Conservation (phyloP, 805 yeast genomes). For the Grigorovia transvaalensis region DNA sequence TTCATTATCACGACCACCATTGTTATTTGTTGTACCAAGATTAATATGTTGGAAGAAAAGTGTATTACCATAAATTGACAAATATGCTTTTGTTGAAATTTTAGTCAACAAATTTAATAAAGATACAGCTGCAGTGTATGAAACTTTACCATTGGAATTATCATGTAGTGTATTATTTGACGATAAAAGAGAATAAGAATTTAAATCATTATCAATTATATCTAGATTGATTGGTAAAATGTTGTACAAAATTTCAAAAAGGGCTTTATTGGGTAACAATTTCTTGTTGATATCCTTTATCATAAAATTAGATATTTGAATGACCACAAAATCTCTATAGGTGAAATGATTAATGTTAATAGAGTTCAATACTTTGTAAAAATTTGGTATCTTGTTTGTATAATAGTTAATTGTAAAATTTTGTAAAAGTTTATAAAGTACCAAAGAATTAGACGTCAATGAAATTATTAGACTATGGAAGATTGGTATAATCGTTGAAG, state of each 20-base stretch:
- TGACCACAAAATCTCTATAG: slow-evolving; percentile 52
- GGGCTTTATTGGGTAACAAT: slow-evolving; percentile 30
- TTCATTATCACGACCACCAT: not conserved
- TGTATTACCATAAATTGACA: slow-evolving; percentile 14
- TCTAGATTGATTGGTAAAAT: slow-evolving; percentile 36
- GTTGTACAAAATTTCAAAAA: slow-evolving; percentile 54
- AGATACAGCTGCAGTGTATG: slow-evolving; percentile 42
- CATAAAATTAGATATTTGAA: slow-evolving; percentile 40
- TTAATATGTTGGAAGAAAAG: not conserved
- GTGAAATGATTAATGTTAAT: slow-evolving; percentile 34
- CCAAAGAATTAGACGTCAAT: slow-evolving; percentile 33
- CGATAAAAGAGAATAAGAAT: slow-evolving; percentile 18
- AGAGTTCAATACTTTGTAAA: slow-evolving; percentile 34
- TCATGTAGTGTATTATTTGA: slow-evolving; percentile 16
- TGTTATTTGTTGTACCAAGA: not conserved
- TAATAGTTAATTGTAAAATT: slow-evolving; percentile 37
- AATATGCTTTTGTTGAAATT: slow-evolving; percentile 17
- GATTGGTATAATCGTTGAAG: slow-evolving; percentile 35
- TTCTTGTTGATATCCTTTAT: slow-evolving; percentile 30
- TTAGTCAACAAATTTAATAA: slow-evolving; percentile 34
- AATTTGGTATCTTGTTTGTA: slow-evolving; percentile 41
- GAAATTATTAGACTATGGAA: slow-evolving; percentile 43
- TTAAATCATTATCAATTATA: slow-evolving; percentile 6
- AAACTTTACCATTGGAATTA: slow-evolving; percentile 27
- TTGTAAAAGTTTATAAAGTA: slow-evolving; percentile 34